A percentile compares a stretch with the other conserved stretches of the same genome.
Conservation (phyloP, 495 filamentous ascomycete genomes). For the Tuber magnatum region DNA sequence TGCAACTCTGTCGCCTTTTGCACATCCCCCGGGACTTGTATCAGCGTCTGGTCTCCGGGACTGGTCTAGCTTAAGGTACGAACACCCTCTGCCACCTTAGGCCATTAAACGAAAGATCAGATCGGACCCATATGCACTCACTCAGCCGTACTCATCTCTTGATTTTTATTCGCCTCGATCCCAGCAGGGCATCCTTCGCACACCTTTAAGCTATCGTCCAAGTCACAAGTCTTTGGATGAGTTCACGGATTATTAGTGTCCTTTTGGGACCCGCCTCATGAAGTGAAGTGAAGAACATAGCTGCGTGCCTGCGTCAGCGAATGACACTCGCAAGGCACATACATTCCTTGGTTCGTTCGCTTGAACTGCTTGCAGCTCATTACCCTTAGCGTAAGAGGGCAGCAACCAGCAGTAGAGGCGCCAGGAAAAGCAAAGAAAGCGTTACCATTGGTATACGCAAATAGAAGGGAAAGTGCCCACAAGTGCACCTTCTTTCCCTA, state of each 20-base stretch:
- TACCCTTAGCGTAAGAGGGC: neutral
- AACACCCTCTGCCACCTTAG: neutral
- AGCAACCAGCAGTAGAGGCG: neutral
- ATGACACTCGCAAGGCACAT: slow-evolving; percentile 36
- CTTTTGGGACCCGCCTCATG: slow-evolving; percentile 16
- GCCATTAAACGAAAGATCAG: slow-evolving; percentile 17
- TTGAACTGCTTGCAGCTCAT: slow-evolving; percentile 22
- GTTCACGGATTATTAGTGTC: slow-evolving; percentile 20
- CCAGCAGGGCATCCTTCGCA: slow-evolving; percentile 20
- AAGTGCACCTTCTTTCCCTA: slow-evolving; percentile 13
- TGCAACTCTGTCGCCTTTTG: slow-evolving; percentile 31
- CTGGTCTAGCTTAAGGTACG: slow-evolving; percentile 16
- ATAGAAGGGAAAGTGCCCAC: slow-evolving; percentile 26
- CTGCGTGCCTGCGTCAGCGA: slow-evolving; percentile 27
- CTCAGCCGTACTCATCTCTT: slow-evolving; percentile 26
- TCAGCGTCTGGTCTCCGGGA: slow-evolving; percentile 10
- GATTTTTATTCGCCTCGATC: slow-evolving; percentile 21
- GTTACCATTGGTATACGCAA: slow-evolving; percentile 19
- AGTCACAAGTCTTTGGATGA: slow-evolving; percentile 24
- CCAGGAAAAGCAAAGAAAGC: neutral
- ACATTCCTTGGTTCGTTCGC: slow-evolving; percentile 27
- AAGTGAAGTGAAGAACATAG: slow-evolving; percentile 14
- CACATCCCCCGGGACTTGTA: slow-evolving; percentile 5
- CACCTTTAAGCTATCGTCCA: slow-evolving; percentile 19
- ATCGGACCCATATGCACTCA: slow-evolving; percentile 20